Percentiles rank a stretch among this genome's conserved stretches.
phyloP scores from a whole-genome alignment of 1,284 basidiomycete species.

The Lentinula novae-zelandiae region DNA sequence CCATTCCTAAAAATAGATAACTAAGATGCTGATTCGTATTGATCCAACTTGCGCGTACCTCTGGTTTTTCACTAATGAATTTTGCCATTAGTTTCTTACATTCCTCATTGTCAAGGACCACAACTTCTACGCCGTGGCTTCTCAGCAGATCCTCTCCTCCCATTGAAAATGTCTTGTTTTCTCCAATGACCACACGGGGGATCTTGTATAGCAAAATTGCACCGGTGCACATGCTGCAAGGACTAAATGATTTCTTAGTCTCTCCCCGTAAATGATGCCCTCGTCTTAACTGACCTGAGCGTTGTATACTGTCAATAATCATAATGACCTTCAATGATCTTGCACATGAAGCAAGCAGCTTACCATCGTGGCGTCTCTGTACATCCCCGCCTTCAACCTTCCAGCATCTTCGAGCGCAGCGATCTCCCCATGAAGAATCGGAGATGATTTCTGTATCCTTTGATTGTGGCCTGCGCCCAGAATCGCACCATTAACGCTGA shows the following conservation, averaged over 20 bases:
- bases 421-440: constrained; percentile 56
- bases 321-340: constrained; percentile 9
- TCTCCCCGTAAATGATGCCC: neutral
- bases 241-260: constrained; percentile 28
- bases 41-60: constrained; percentile 31
- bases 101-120: constrained; percentile 41
- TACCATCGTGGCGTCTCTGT: constrained; percentile 45
- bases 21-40: neutral
- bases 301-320: constrained; percentile 38
- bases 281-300: constrained; percentile 34
- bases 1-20: constrained; percentile 39
- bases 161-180: constrained; percentile 42
- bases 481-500: neutral
- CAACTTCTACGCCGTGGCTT: constrained; percentile 47
- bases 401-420: constrained; percentile 47
- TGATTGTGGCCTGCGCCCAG: constrained; percentile 49
- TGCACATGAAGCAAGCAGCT: constrained; percentile 23
- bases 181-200: constrained; percentile 58
- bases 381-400: constrained; percentile 25
- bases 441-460: constrained; percentile 49
- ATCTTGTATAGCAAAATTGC: constrained; percentile 58
- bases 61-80: constrained; percentile 48
- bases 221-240: constrained; percentile 62
- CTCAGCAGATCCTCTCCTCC: constrained; percentile 50
- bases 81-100: constrained; percentile 44